These are phyloP conservation scores for Coemansia sp. DNA, from an alignment of 192 early-diverging fungal species.

Conservation along the genomic window DNA sequence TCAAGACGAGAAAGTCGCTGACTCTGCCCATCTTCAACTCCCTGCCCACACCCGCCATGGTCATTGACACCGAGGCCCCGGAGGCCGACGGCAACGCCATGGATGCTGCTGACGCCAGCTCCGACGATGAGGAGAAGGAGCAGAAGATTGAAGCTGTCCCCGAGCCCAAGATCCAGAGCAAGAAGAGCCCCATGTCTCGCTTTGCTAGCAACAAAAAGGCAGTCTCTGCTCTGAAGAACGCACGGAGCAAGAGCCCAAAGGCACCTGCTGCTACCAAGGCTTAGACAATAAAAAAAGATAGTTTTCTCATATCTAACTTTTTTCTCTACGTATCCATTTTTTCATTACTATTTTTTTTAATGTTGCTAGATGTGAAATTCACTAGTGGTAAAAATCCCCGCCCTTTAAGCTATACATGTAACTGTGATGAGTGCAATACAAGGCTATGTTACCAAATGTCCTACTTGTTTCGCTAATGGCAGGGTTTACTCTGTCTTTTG, in stretches of 20 bases:
- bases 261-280: constrained; percentile 15
- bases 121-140: no score
- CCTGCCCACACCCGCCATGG: constrained; percentile 37
- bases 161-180: no score
- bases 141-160: no score
- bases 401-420: no score
- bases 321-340: no score
- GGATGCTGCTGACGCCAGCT: background rate
- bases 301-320: no score
- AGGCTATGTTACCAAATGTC: no score
- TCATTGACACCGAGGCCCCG: constrained; percentile 2
- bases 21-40: constrained; percentile 82
- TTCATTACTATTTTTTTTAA: no score
- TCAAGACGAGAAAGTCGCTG: constrained; percentile 78
- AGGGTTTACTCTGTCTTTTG: constrained; percentile 22
- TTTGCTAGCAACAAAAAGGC: constrained; percentile 9
- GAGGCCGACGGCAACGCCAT: background rate
- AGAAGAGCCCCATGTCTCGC: constrained; percentile 36
- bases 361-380: no score
- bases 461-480: no score
- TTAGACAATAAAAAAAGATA: background rate
- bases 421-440: no score
- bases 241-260: background rate
- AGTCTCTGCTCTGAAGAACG: background rate
- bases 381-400: no score